Evolutionary conservation across 495 filamentous ascomycete species (phyloP), one percentile per base, ranked within the genome.

Genomic region (Penicillium manginii): DNA sequence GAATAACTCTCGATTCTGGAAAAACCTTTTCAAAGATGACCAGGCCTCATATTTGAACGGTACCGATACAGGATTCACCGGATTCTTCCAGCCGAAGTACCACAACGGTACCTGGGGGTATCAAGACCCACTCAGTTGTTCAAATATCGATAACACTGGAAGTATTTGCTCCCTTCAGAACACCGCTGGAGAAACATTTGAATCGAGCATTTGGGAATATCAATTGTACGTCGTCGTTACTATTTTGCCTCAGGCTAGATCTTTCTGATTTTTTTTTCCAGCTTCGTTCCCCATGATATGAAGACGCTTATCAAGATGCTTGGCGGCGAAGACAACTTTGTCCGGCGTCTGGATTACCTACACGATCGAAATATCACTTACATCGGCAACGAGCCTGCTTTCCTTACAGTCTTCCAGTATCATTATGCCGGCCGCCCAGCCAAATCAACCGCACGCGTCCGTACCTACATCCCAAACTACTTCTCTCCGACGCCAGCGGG

Each of bases 251-350:
- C 7, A 4, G 8, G 35, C 5, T 23, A 29, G 17, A 22, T 17
- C 3, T 12, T 4, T 37, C 29, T 47, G n/a, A 52, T 21, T 2
- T 19, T 19, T 18, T n/a, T 22, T 17, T 53, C n/a, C 53, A 80
- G 77, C 74, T 88, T 86, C 64, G 84, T 87, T 18, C 85, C 86
- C 39, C 89, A 92, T 67, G 89, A 93, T 63, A 85, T 91, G 70
- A 70, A 74, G n/a, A 78, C 78, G 8, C 73, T 91, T 1, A 81
- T 92, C 52, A 63, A 76, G 9, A 71, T 81, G 17, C 76, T 81
- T 17, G 88, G 88, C 12, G 90, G 90, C 0, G 69, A 78, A 1
- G 62, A 75, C 3, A 70, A 63, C 23, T 92, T 91, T 63, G 71
- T 81, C 3, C 64, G 77, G n/a, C 82, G 89, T 2, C 83, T 93